Evolutionary conservation across 1,139 yeast genomes (phyloP).

Genomic region (Scheffersomyces lignicola): DNA sequence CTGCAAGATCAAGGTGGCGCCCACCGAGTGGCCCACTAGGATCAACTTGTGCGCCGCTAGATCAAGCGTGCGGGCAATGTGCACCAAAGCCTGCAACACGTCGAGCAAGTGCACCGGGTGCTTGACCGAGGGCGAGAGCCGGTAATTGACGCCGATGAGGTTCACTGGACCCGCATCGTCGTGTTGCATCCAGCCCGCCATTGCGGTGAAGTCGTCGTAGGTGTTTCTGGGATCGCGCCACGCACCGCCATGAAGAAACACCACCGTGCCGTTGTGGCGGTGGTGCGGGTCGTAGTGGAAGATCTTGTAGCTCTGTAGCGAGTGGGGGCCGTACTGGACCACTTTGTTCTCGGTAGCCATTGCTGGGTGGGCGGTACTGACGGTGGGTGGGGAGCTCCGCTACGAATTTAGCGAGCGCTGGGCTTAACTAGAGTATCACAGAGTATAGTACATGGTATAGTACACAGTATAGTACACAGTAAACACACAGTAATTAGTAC

Average conservation of each 20-base stretch:
- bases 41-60: constrained; percentile 20
- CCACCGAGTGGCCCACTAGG: constrained; percentile 79
- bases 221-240: constrained; percentile 77
- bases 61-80: constrained; percentile 20
- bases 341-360: neutral
- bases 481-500: too few relatives aligned
- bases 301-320: constrained; percentile 23
- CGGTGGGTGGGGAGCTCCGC: too few relatives aligned
- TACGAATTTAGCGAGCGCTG: too few relatives aligned
- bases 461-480: too few relatives aligned
- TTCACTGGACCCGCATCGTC: too few relatives aligned
- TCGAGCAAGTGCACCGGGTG: constrained; percentile 71
- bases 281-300: constrained; percentile 15
- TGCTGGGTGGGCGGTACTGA: too few relatives aligned
- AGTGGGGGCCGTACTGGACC: constrained; percentile 22
- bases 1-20: constrained; percentile 71
- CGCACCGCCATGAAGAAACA: constrained; percentile 86
- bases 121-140: constrained; percentile 60
- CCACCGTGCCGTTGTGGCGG: constrained; percentile 20
- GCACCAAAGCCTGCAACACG: constrained; percentile 44
- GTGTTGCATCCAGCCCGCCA: constrained; percentile 21
- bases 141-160: constrained; percentile 58
- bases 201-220: constrained; percentile 49
- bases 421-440: too few relatives aligned
- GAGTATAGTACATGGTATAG: too few relatives aligned